Evolutionary conservation across 768 basidiomycete genomes (phyloP).

Genomic region (Suillus tomentosus): DNA sequence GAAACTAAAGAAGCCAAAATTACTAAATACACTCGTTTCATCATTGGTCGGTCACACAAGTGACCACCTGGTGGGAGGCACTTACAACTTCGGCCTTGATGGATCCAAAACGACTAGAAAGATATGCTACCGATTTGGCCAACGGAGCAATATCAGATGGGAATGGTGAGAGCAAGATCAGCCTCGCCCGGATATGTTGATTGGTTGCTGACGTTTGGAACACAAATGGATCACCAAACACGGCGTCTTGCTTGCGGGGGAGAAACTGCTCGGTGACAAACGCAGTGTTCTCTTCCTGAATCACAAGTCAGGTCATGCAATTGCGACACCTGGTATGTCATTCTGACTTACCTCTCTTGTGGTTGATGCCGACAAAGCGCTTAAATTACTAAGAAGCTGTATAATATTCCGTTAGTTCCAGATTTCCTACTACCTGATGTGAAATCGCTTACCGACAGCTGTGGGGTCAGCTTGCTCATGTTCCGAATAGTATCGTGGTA

Average conservation of each 20-base stretch:
- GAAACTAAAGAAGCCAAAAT: constrained; percentile 20
- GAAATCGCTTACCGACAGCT: constrained; percentile 26
- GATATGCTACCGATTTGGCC: constrained; percentile 36
- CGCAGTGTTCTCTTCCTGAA: constrained; percentile 24
- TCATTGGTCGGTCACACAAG: constrained; percentile 1
- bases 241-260: constrained; percentile 31
- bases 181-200: constrained; percentile 29
- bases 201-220: constrained; percentile 25
- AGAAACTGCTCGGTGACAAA: constrained; percentile 30
- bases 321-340: neutral
- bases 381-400: constrained; percentile 32
- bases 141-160: constrained; percentile 30
- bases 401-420: neutral
- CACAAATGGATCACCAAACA: constrained; percentile 33
- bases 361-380: constrained; percentile 16
- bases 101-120: constrained; percentile 31
- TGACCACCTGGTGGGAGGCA: constrained; percentile 9
- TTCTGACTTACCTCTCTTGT: constrained; percentile 22
- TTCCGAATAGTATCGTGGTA: neutral
- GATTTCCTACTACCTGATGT: neutral
- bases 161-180: constrained; percentile 29
- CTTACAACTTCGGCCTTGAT: constrained; percentile 30
- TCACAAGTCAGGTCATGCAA: neutral
- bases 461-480: constrained; percentile 37
- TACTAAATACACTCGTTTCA: constrained; percentile 12